Percentiles rank a stretch among this genome's conserved stretches.
These are phyloP conservation scores for Picea glauca DNA, from an alignment of 75 land plant genomes.

Conservation along the genomic window DNA sequence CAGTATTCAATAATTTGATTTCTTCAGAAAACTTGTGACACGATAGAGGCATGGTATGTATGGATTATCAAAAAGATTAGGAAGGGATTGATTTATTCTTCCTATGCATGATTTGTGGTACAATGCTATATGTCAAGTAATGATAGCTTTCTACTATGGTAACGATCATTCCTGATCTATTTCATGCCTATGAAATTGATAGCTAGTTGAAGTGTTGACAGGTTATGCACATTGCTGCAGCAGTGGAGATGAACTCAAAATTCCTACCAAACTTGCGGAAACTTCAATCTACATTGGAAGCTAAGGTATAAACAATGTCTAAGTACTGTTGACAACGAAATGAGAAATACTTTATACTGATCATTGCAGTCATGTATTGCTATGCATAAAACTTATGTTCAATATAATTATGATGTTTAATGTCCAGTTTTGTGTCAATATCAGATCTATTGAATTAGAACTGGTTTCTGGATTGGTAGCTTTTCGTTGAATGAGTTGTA, in stretches of 20 bases:
- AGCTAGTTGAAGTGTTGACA: conserved; percentile 19
- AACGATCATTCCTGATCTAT: neutral
- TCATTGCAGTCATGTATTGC: neutral
- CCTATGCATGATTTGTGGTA: neutral
- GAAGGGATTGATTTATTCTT: neutral
- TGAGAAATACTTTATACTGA: neutral
- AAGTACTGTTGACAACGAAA: neutral
- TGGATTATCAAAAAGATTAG: neutral
- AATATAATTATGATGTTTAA: neutral
- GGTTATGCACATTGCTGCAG: conserved; percentile 99
- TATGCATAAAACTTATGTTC: neutral
- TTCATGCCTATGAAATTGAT: neutral
- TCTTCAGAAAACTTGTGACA: no score
- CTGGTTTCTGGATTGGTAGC: neutral
- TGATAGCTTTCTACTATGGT: neutral
- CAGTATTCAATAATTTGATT: no score
- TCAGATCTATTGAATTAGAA: neutral
- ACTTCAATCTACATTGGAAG: conserved; percentile 50
- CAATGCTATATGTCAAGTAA: neutral
- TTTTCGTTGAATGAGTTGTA: neutral
- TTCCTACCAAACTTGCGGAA: conserved; percentile 75
- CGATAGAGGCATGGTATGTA: no score
- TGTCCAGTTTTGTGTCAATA: neutral
- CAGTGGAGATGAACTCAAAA: conserved; percentile 71
- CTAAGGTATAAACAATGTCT: conserved; percentile 23